These are phyloP conservation scores for Haematococcus lacustris DNA, from an alignment of 139 green algal genomes.

Conservation along the genomic window DNA sequence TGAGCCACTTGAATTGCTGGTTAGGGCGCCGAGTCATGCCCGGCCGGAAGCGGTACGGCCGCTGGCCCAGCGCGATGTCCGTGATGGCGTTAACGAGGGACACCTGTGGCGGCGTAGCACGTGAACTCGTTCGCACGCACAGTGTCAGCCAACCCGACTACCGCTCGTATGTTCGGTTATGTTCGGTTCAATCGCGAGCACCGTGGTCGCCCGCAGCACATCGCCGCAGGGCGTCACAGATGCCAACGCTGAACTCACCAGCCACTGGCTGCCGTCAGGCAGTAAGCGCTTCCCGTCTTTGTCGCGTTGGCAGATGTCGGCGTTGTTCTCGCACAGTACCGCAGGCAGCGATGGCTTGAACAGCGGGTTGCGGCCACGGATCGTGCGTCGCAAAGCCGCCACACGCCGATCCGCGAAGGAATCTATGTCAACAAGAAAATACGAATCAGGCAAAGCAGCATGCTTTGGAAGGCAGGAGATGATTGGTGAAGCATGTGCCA, in stretches of 20 bases:
- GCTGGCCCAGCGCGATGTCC: constrained; percentile 20
- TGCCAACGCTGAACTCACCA: constrained; percentile 12
- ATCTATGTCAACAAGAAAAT: no score
- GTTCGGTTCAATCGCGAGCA: no score
- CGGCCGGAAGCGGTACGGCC: constrained; percentile 27
- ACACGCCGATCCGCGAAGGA: constrained; percentile 34
- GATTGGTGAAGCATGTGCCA: no score
- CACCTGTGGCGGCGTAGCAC: no score
- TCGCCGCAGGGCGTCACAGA: no score
- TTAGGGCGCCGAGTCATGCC: constrained; percentile 14
- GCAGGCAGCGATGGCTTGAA: constrained; percentile 24
- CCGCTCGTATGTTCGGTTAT: no score
- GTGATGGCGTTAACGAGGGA: constrained; percentile 17
- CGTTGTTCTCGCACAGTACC: constrained; percentile 34
- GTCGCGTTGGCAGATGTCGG: constrained; percentile 23
- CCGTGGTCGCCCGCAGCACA: no score
- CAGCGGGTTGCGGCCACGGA: constrained; percentile 17
- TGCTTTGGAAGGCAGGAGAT: no score
- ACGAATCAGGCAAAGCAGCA: no score
- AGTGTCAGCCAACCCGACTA: no score
- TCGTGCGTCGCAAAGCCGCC: constrained; percentile 17
- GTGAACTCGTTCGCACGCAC: no score
- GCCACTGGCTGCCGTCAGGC: constrained; percentile 29
- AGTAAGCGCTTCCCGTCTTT: constrained; percentile 20
- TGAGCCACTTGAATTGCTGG: constrained; percentile 24